Evolutionary conservation across 176 grass and related monocot species (phyloP).

Genomic region (Urochloa ruziziensis): DNA sequence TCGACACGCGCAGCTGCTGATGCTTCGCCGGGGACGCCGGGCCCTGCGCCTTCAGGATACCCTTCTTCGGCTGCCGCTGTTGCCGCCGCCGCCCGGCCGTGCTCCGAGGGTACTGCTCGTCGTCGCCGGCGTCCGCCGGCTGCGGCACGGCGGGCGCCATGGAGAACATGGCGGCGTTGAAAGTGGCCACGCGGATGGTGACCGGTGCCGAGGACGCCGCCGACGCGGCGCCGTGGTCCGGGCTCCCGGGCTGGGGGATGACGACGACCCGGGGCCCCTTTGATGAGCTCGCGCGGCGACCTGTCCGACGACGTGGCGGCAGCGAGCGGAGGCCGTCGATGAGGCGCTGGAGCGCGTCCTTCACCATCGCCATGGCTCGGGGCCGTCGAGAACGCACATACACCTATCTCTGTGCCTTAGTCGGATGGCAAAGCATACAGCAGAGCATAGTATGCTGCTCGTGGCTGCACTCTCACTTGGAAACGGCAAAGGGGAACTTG

Average conservation of each 20-base stretch:
- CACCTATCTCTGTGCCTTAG: neutral
- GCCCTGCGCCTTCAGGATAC: conserved; percentile 59
- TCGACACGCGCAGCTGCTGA: conserved; percentile 56
- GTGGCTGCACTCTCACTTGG: neutral
- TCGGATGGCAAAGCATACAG: too few species aligned
- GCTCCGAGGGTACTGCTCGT: neutral
- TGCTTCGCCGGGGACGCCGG: conserved; percentile 16
- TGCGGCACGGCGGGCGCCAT: conserved; percentile 47
- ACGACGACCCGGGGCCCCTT: conserved; percentile 17
- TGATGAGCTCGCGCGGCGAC: neutral
- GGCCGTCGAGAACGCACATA: neutral
- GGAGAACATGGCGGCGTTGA: conserved; percentile 78
- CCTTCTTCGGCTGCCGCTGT: conserved; percentile 29
- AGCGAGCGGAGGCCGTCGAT: conserved; percentile 11
- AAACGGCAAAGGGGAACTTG: neutral
- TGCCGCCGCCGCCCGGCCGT: neutral
- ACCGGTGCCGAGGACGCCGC: neutral
- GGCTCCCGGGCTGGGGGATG: conserved; percentile 4
- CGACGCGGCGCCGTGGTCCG: neutral
- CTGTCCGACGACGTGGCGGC: neutral
- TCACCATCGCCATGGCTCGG: neutral
- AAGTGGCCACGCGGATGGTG: conserved; percentile 56
- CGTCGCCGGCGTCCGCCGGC: neutral
- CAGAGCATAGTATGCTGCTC: too few species aligned
- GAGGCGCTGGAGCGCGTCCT: conserved; percentile 8